Percentiles rank a stretch among this genome's conserved stretches.
These are phyloP conservation scores for Gracilaria caudata DNA, from an alignment of 23 red algal species.

Conservation along the genomic window DNA sequence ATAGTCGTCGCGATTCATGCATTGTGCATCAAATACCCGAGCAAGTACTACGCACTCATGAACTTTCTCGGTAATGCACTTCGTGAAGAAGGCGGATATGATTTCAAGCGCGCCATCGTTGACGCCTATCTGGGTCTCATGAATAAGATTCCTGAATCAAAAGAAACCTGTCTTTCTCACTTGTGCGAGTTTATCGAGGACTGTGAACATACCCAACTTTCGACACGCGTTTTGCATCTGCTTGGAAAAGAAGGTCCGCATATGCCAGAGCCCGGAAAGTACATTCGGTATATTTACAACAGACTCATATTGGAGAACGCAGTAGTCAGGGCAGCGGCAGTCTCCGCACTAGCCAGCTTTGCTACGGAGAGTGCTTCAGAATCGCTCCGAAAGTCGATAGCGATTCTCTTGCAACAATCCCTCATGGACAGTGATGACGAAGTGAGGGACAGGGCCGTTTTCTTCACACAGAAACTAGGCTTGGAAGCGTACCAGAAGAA, in stretches of 20 bases:
- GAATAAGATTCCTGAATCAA: slow-evolving; percentile 84
- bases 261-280: slow-evolving; percentile 89
- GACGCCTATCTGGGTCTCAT: slow-evolving; percentile 84
- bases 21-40: slow-evolving; percentile 94
- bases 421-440: slow-evolving; percentile 98
- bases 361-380: slow-evolving; percentile 66
- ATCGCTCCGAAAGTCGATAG: slow-evolving; percentile 75
- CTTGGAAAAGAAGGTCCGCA: slow-evolving; percentile 88
- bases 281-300: slow-evolving; percentile 98
- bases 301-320: slow-evolving; percentile 96
- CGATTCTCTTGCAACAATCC: slow-evolving; percentile 87
- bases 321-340: slow-evolving; percentile 95
- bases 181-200: slow-evolving; percentile 99
- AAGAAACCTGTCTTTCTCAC: slow-evolving; percentile 86
- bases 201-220: slow-evolving; percentile 92
- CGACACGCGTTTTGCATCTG: slow-evolving; percentile 89
- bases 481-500: slow-evolving; percentile 68
- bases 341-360: slow-evolving; percentile 91
- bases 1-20: slow-evolving; percentile 89
- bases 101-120: slow-evolving; percentile 93
- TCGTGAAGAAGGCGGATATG: slow-evolving; percentile 96
- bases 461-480: slow-evolving; percentile 69
- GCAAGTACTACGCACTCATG: slow-evolving; percentile 92
- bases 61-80: slow-evolving; percentile 95
- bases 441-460: slow-evolving; percentile 95